Evolutionary conservation across 1,284 basidiomycete genomes (phyloP), one percentile per base, ranked within the genome.

Genomic region (Tilletia setariae): DNA sequence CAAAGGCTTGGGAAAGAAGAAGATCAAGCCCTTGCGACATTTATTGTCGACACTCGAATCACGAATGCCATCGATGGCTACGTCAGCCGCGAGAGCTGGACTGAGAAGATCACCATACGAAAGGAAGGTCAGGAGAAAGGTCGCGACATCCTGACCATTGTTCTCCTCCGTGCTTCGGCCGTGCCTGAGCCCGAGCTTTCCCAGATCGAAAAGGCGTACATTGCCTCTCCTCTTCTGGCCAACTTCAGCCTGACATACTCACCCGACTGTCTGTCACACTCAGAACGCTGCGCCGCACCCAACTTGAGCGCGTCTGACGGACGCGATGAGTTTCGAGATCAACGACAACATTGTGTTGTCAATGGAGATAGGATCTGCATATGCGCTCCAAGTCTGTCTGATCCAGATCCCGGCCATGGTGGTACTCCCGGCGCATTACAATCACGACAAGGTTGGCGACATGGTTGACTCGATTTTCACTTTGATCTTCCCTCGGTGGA

Each of bases 301-400:
- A 59, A 64, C 1, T 80, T 77, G 77, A 72, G 69, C 25, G 76
- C 74, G 67, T 28, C 69, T 15, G 77, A 98, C 98, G 95, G 98
- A 98, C 82, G 96, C 96, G 67, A 96, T 98, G 79, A 95, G 93
- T n/a, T 99, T 99, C 80, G 95, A 96, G 19, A 85, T 99, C 76
- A 92, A 96, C 79, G 95, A 92, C 16, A 98, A 98, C 83, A 98
- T 99, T 74, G 93, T 96, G 1, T 85, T 99, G 2, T 80, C 78
- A 16, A 96, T 99, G 93, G 96, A 99, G 84, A 99, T 99, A 74
- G 96, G 96, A 16, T 98, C 94, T 0, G 96, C 96, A 0, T 99
- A 98, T 83, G 96, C 95, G 2, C 86, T 98, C 4, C 96, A 99
- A 84, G 96, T 98, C 21, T 98, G 96, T 83, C 86, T 98, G 67